Base-by-base conservation (phyloP, 164 flowering plant species). In the Magnolia officinalis region DNA sequence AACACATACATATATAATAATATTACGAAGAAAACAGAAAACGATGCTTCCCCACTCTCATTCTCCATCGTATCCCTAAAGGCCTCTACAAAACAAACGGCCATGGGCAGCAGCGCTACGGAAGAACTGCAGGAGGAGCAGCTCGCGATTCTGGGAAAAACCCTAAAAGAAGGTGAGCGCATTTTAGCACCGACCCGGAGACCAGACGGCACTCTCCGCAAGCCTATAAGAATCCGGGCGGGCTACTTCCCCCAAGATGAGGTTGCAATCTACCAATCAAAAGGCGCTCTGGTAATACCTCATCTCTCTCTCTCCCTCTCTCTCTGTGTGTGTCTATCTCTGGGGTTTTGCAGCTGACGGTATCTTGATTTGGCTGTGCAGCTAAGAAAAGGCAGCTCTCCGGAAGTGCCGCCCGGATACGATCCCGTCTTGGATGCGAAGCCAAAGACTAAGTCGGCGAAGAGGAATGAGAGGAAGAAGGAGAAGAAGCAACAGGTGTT, bases 381-480 rank as follows among this genome's bases (percentile, higher is more conserved):
- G 85, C 73, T 80, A 59, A 83, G 59, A 71, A 80, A 83, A 74
- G 68, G 76, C 74, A 20, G 63, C 37, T 49, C 8, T 14, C 73
- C 78, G n/a, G 85, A 80, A 55, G 76, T 78, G 51, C 85, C 85
- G 6, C 85, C 85, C 16, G 85, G 85, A 10, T 83, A 80, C 67
- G 85, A 83, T 74, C 85, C 81, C 4, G 78, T 75, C 10, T 20
- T 73, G 73, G 82, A 83, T 75, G 81, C 71, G 16, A 83, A 78
- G 75, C 83, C 83, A 2, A 80, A 80, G 79, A 83, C 85, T 2
- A 83, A 80, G 73, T 74, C 85, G 50, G 83, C 85, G 0, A 83
- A 83, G 69, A 76, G 85, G 79, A 83, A 83, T 50, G 85, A 83
- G 59, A 80, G 85, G 51, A 83, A 83, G 81, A 83, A 80, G 83